phyloP scores from a whole-genome alignment of 805 yeast genomes.

The Candida silvatica region DNA sequence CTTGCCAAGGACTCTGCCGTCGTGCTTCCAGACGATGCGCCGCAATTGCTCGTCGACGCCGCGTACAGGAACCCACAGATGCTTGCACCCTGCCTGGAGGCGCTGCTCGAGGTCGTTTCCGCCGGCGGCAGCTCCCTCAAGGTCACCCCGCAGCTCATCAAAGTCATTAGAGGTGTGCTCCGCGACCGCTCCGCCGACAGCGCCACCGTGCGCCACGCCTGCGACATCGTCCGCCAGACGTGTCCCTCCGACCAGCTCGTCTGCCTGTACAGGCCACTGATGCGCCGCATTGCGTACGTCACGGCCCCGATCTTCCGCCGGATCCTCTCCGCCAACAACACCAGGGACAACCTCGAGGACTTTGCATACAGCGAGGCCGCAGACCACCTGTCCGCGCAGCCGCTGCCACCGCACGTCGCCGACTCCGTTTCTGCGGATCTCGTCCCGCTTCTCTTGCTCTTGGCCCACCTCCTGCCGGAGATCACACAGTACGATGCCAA shows the following conservation, averaged over 20 bases:
- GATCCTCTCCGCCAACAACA: neutral
- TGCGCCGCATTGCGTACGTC: neutral
- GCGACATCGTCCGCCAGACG: too few relatives aligned
- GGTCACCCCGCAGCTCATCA: too few relatives aligned
- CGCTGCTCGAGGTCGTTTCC: neutral
- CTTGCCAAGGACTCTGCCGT: neutral
- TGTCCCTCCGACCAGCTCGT: too few relatives aligned
- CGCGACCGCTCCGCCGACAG: too few relatives aligned
- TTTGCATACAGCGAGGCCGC: neutral
- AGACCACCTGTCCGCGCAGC: neutral
- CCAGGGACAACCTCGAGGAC: neutral
- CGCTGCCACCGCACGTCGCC: neutral
- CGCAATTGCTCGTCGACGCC: neutral
- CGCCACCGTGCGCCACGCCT: too few relatives aligned
- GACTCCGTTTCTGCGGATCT: too few relatives aligned
- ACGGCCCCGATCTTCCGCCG: neutral
- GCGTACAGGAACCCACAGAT: neutral
- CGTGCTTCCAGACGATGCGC: neutral
- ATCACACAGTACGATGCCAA: neutral
- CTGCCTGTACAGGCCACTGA: neutral
- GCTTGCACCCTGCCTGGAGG: neutral
- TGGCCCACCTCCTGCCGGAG: neutral
- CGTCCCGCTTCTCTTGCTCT: neutral
- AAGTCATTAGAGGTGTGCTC: too few relatives aligned
- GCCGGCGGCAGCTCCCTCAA: too few relatives aligned